Evolutionary conservation across 1,284 basidiomycete species (phyloP), one percentile per base, ranked within the genome.

Genomic region (Ceratobasidium sp.): DNA sequence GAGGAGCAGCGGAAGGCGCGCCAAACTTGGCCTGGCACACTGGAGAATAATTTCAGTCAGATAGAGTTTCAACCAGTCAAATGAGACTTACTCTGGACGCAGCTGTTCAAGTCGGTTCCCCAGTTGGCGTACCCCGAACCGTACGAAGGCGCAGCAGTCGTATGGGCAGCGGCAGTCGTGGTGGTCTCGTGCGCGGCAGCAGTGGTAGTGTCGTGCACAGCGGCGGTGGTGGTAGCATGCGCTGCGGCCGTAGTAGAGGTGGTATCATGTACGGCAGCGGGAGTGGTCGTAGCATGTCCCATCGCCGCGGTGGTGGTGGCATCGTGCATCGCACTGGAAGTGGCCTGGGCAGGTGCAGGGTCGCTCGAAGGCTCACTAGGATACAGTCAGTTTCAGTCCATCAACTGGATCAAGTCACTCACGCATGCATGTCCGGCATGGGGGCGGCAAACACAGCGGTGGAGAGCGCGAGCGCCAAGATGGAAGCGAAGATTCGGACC

Each of bases 21-120:
- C 85, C 86, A 76, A 80, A 88, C 31, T 81, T 79, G 56, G 87
- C 86, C 73, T 88, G 77, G 76, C 88, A 90, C 83, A 90, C 88
- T 89, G 72, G 2, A 65, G 20, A 20, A 20, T 22, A 43, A 40
- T 10, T 15, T 35, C 49, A 43, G 10, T 40, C 50, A 60, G 65
- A 29, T 17, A 35, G 10, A 3, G 29, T 43, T 27, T 65, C 34
- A 34, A 38, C 1, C 64, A 45, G 12, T 47, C 54, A 68, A 52
- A 54, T 20, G 32, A 29, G 22, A 83, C 87, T 78, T 74, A 90
- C 88, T 85, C 74, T 87, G 83, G 56, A 91, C 88, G 76, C 89
- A 91, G 79, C 82, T 82, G 74, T 88, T 80, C 80, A 81, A 81
- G 72, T 80, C 81, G 57, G 82, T 82, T 50, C 72, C 69, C 86